These are phyloP conservation scores for Achaetomiella virescens DNA, from an alignment of 495 filamentous ascomycete species.

Conservation along the genomic window DNA sequence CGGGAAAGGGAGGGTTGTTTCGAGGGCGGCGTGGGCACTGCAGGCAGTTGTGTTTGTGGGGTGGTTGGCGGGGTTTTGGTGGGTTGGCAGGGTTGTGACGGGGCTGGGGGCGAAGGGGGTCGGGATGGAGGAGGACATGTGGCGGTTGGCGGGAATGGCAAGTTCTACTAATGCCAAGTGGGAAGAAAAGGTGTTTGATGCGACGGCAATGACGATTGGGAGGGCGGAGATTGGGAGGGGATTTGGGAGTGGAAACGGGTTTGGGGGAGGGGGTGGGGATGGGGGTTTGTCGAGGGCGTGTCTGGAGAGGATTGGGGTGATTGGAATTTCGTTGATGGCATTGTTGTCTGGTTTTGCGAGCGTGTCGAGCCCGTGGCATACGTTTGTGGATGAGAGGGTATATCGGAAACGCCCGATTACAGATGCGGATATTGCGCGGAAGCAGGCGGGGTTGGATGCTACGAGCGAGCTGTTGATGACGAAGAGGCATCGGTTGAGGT, in stretches of 20 bases:
- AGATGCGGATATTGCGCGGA: slow-evolving; percentile 63
- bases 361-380: slow-evolving; percentile 75
- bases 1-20: slow-evolving; percentile 39
- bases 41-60: slow-evolving; percentile 49
- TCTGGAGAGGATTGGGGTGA: slow-evolving; percentile 70
- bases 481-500: slow-evolving; percentile 61
- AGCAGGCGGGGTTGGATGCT: slow-evolving; percentile 66
- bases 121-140: slow-evolving; percentile 1
- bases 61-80: slow-evolving; percentile 72
- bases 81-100: slow-evolving; percentile 59
- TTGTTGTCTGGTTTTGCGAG: slow-evolving; percentile 75
- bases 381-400: slow-evolving; percentile 53
- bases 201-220: slow-evolving; percentile 24
- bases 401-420: slow-evolving; percentile 47
- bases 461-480: slow-evolving; percentile 66
- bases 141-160: slow-evolving; percentile 1
- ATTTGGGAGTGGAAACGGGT: slow-evolving; percentile 17
- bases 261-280: slow-evolving; percentile 12
- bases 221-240: slow-evolving; percentile 14
- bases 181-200: slow-evolving; percentile 16
- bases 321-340: slow-evolving; percentile 78
- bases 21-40: slow-evolving; percentile 50
- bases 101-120: slow-evolving; percentile 35
- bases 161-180: not conserved
- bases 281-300: slow-evolving; percentile 62